A percentile compares a stretch with the other conserved stretches of the same genome.
These are phyloP conservation scores for Gaertneriomyces sp. DNA, from an alignment of 192 early-diverging fungal species.

Conservation along the genomic window DNA sequence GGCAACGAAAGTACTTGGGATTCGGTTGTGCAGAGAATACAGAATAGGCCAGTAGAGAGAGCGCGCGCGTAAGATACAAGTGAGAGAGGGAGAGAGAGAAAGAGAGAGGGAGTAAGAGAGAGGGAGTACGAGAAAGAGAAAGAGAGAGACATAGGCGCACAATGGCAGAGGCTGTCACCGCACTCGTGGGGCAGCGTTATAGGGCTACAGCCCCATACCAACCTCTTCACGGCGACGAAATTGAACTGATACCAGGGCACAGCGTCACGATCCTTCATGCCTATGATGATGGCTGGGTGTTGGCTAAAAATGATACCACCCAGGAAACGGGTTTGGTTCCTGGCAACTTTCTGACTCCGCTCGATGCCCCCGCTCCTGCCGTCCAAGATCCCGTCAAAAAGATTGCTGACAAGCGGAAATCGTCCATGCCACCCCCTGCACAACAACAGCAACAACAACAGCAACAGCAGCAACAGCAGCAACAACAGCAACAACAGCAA, in stretches of 20 bases:
- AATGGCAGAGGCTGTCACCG: constrained; percentile 2
- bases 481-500: constrained; percentile 6
- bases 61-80: too few relatives aligned
- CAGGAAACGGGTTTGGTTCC: constrained; percentile 31
- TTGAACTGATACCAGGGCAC: constrained; percentile 5
- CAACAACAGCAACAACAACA: background rate
- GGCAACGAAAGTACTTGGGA: too few relatives aligned
- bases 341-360: constrained; percentile 33
- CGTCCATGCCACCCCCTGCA: constrained; percentile 14
- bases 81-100: too few relatives aligned
- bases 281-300: constrained; percentile 30
- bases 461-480: constrained; percentile 12
- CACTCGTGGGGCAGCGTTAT: constrained; percentile 19
- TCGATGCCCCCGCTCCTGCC: constrained; percentile 18
- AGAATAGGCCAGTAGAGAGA: too few relatives aligned
- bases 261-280: constrained; percentile 1
- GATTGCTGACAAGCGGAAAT: constrained; percentile 30
- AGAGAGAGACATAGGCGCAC: too few relatives aligned
- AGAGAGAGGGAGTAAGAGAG: too few relatives aligned
- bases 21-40: too few relatives aligned
- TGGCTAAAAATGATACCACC: constrained; percentile 32
- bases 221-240: constrained; percentile 22
- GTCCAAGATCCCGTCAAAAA: background rate
- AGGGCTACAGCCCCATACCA: constrained; percentile 18
- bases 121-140: too few relatives aligned